phyloP scores from a whole-genome alignment of 495 filamentous ascomycete species.

The Xylaria longipes region DNA sequence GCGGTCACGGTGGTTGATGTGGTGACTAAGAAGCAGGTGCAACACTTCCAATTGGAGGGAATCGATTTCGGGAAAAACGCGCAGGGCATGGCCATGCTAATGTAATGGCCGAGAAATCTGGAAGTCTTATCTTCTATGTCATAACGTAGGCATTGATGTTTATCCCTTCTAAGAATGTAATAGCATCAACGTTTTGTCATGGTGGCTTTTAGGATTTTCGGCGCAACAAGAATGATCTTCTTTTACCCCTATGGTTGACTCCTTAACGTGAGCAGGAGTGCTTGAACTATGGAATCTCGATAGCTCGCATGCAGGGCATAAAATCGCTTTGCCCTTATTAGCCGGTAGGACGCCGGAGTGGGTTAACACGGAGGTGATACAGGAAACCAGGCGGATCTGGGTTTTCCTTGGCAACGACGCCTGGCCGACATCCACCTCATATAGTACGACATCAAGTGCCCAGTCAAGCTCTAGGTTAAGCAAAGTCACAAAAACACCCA shows the following conservation, averaged over 20 bases:
- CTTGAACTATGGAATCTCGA: not conserved
- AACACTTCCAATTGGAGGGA: constrained; percentile 46
- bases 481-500: not conserved
- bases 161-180: not conserved
- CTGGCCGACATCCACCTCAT: not conserved
- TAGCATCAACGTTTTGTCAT: not conserved
- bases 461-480: not conserved
- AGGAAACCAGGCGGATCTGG: constrained; percentile 1
- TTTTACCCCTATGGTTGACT: not conserved
- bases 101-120: constrained; percentile 8
- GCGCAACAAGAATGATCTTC: no score
- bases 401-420: not conserved
- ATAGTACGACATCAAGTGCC: not conserved
- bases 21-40: constrained; percentile 44
- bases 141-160: not conserved
- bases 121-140: not conserved
- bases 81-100: constrained; percentile 44
- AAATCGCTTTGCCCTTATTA: no score
- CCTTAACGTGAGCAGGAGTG: not conserved
- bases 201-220: not conserved
- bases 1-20: constrained; percentile 60
- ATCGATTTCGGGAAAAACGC: constrained; percentile 36
- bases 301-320: not conserved
- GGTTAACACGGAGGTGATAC: no score
- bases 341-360: no score